Base-by-base conservation (phyloP, 139 green algal genomes). In the Limnomonas spitsbergensis region DNA sequence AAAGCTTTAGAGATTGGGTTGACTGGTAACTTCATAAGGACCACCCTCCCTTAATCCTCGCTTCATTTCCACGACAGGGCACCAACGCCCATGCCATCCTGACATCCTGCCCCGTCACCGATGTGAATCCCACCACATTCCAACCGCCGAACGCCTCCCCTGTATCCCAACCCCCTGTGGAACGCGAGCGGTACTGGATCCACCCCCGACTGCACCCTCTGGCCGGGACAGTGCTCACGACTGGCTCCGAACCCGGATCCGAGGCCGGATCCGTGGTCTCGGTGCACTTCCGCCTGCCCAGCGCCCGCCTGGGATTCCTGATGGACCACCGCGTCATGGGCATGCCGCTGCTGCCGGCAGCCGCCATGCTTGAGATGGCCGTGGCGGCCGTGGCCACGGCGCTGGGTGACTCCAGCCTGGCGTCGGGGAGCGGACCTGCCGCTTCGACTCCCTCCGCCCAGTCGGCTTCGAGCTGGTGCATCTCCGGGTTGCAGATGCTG, bases 321-420 rank as follows among this genome's bases (percentile, higher is more conserved):
- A 34, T 74, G 2, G 81, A 91, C 66, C 87, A 91, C 66, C 40
- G 56, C 4, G 56, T 70, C 9, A 70, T 70, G 56, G 68, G 68
- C 68, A 27, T 47, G 68, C 68, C 82, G 3, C 80, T 95, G 3
- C 70, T 95, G 77, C 91, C 91, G 1, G 91, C 79, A n/a, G 77
- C 77, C 27, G 89, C 89, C 47, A 92, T 93, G 81, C 71, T 92
- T 39, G 90, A 94, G 77, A 66, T 88, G 14, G 82, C 79, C 1
- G 52, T 81, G 0, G 86, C 88, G 0, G 75, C 82, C 2, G 81
- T 83, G 0, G 36, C 40, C 40, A 84, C 83, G 27, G 38, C 80
- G 0, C 69, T 78, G 26, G 38, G 37, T 36, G 80, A 82, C 37
- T 68, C 72, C 37, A n/a, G n/a, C n/a, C n/a, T n/a, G n/a, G n/a